These are phyloP conservation scores for Leishmania martiniquensis DNA, from an alignment of 208 protist genomes.

Conservation along the genomic window DNA sequence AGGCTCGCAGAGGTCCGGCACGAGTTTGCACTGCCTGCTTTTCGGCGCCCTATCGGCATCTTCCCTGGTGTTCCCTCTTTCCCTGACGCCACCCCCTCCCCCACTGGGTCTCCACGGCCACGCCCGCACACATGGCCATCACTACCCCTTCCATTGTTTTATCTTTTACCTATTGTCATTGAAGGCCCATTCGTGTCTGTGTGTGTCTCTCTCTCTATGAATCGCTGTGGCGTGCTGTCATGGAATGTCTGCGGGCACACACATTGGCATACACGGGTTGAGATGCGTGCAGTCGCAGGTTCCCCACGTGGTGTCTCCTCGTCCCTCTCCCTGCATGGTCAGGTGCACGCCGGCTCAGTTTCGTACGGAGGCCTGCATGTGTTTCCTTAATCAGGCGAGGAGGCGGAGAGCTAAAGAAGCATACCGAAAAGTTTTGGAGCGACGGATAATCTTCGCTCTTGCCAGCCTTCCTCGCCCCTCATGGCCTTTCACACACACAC, in stretches of 20 bases:
- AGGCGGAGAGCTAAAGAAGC: not conserved
- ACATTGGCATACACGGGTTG: not conserved
- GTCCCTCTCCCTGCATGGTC: too few species aligned
- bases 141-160: not conserved
- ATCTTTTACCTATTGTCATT: conserved; percentile 10
- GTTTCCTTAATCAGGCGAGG: too few species aligned
- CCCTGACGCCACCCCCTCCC: too few species aligned
- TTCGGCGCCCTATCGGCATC: too few species aligned
- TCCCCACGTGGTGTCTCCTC: not conserved
- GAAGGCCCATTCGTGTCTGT: not conserved
- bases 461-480: not conserved
- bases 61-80: too few species aligned
- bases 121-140: too few species aligned
- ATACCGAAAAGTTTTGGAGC: not conserved
- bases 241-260: not conserved
- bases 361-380: too few species aligned
- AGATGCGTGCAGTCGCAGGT: not conserved
- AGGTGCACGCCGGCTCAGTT: too few species aligned
- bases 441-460: not conserved
- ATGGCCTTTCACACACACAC: not conserved
- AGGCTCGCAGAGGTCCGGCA: too few species aligned
- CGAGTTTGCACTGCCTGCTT: too few species aligned
- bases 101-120: too few species aligned
- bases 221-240: not conserved
- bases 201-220: conserved; percentile 2